Evolutionary conservation across 768 basidiomycete genomes (phyloP).

Genomic region (Guyanaporus albipodus): DNA sequence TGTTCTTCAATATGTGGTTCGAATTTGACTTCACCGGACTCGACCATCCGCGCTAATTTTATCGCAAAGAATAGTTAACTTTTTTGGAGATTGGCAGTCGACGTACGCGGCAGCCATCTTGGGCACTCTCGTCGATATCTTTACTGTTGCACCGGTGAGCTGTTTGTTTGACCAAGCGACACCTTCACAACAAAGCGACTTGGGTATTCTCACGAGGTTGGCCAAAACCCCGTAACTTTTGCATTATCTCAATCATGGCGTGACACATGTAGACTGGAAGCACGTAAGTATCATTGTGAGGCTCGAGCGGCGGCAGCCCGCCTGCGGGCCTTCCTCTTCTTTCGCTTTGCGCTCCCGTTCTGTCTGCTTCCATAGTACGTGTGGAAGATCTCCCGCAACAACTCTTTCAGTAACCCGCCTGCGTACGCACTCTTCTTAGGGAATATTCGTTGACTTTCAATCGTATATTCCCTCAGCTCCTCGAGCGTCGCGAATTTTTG

Average conservation of each 20-base stretch:
- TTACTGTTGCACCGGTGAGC: background rate
- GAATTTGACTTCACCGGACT: too few species aligned
- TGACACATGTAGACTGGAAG: too few species aligned
- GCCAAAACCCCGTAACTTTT: too few species aligned
- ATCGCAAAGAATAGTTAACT: too few species aligned
- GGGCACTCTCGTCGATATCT: too few species aligned
- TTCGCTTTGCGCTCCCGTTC: constrained; percentile 19
- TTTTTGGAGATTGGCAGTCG: too few species aligned
- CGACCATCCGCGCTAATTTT: too few species aligned
- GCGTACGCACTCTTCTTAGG: constrained; percentile 25
- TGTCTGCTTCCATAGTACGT: constrained; percentile 13
- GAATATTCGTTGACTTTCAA: constrained; percentile 17
- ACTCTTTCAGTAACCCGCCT: constrained; percentile 29
- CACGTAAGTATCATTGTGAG: background rate
- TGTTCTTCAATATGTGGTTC: too few species aligned
- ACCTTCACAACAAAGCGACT: background rate
- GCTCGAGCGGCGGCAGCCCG: background rate
- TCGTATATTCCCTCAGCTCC: constrained; percentile 28
- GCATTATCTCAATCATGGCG: background rate
- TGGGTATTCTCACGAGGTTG: too few species aligned
- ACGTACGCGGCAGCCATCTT: too few species aligned
- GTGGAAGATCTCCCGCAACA: constrained; percentile 29
- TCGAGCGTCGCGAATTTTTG: constrained; percentile 21
- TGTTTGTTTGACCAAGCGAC: background rate
- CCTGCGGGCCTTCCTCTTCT: constrained; percentile 13